Conservation (phyloP, 2,329 filamentous ascomycete species). For the Blastomyces silverae region DNA sequence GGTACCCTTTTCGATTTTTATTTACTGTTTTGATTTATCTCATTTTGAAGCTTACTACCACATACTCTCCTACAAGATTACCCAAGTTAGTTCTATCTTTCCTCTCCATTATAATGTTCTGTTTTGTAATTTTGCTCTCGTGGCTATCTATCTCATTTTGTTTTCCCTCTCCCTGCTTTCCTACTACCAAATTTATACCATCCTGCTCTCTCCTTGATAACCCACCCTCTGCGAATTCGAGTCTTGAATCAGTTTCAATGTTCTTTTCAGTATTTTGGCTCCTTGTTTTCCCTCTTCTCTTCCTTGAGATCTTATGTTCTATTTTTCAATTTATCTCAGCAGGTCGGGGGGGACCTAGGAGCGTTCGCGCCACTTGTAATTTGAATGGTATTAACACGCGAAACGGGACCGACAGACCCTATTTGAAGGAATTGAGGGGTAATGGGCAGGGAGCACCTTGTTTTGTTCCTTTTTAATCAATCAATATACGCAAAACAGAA, state of each 20-base stretch:
- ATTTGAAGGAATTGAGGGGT: neutral
- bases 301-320: neutral
- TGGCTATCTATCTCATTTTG: neutral
- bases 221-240: neutral
- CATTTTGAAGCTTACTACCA: conserved; percentile 6
- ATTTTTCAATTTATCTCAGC: neutral
- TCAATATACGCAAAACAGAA: neutral
- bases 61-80: conserved; percentile 1
- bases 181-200: conserved; percentile 7
- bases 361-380: neutral
- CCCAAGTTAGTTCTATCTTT: conserved; percentile 3
- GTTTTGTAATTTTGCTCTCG: neutral
- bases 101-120: neutral
- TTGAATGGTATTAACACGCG: neutral
- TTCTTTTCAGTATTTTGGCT: neutral
- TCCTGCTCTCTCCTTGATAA: neutral
- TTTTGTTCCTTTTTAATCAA: neutral
- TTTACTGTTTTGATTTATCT: neutral
- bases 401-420: neutral
- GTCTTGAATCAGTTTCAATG: neutral
- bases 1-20: neutral
- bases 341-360: neutral
- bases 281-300: neutral
- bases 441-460: neutral
- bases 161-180: neutral